Base-by-base conservation (phyloP, 768 basidiomycete species). In the Cystofilobasidium macerans region DNA sequence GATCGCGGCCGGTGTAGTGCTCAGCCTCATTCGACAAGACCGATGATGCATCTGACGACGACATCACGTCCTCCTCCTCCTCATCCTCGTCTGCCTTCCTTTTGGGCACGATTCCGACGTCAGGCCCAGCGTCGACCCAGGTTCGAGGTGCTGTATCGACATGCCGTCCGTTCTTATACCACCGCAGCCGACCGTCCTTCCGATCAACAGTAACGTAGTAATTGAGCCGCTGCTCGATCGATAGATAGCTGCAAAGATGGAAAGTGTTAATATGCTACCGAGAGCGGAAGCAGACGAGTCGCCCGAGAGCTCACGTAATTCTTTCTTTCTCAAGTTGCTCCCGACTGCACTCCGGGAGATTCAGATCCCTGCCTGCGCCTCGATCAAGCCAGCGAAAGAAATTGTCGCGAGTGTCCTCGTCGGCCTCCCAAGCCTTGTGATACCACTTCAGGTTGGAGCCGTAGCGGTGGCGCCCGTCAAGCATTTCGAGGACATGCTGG, bases 371-470 rank as follows among this genome's bases (percentile, higher is more conserved):
- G 0, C 85, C 86, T 1, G 71, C 80, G 0, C 85, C 85, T 40
- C 77, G 73, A 69, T 87, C 85, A 0, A 87, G 79, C 86, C 71
- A 72, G 84, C 71, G 53, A 75, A 86, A 87, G 71, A 87, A 86
- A 71, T 85, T 86, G 63, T 86, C 84, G 33, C 69, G 71, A 0
- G 85, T 85, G 67, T 85, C 81, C 11, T 79, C 54, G 16, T 68
- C 79, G 57, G 81, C 77, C 65, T 80, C 77, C 85, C 86, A 87
- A 61, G 74, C 73, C 63, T 74, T 76, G 71, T 85, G 83, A 72
- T 86, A 87, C 75, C 69, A 74, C 65, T 61, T 63, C n/a, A 59
- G 48, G 32, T 54, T 43, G 6, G 33, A 43, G 3, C 60, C 56
- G 33, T 51, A 67, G 61, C 70, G 64, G 70, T 72, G 67, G 56